Base-by-base conservation (phyloP, 192 early-diverging fungal species). In the Coemansia sp. region DNA sequence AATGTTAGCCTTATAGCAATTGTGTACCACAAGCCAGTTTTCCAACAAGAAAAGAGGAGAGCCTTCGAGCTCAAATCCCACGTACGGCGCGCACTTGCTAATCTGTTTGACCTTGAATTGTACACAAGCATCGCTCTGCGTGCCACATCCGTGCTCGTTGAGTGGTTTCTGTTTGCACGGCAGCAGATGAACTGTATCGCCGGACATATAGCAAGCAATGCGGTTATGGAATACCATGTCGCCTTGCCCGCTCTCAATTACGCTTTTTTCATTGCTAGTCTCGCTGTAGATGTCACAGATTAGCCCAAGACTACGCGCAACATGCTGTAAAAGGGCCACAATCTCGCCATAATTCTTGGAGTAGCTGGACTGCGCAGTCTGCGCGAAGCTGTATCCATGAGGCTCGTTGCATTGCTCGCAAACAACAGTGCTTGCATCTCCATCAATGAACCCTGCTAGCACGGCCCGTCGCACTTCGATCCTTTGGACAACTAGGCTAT, bases 1-100 rank as follows among this genome's bases (percentile, higher is more conserved):
- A 69, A 97, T 96, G 77, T 99, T 99, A 37, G 98, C 96, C 85
- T 99, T 99, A 92, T 94, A 97, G 76, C 87, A 90, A 65, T 78
- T 85, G 69, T 76, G 62, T 5, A 74, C 71, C 45, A 78, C 71
- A 48, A 69, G 52, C 48, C 71, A 47, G 72, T 72, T 73, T n/a
- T 51, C 68, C 43, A 79, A 67, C 39, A 73, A 36, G 61, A 73
- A 79, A 22, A 73, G 67, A 40, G 71, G 65, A 13, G 72, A 66
- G 13, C 62, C 68, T 26, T 57, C 68, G 6, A 79, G 67, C 61
- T 73, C 72, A 12, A 77, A 66, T 6, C 75, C 75, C 22, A 61
- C 61, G 36, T 71, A 77, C 9, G 61, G 65, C 26, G 65, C 75
- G 36, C 16, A 51, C 36, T 51, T 54, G 60, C 68, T 69, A 9